These are phyloP conservation scores for Rhynchosporium secalis DNA, from an alignment of 2,329 filamentous ascomycete genomes.

Conservation along the genomic window DNA sequence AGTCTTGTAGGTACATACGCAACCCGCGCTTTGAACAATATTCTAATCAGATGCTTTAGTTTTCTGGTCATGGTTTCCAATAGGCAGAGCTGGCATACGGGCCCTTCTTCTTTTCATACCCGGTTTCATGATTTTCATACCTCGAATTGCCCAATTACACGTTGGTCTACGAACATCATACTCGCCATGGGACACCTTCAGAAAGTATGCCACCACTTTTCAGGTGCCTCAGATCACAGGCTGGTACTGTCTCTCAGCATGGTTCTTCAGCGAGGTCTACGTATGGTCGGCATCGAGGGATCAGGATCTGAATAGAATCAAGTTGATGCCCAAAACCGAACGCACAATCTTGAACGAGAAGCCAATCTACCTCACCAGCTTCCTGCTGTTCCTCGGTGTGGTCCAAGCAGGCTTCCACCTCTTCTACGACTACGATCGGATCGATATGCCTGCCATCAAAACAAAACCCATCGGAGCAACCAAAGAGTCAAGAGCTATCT, in stretches of 20 bases:
- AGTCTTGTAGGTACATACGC: slow-evolving; percentile 58
- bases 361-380: slow-evolving; percentile 74
- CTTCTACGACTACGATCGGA: slow-evolving; percentile 68
- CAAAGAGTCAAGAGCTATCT: slow-evolving; percentile 42
- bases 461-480: slow-evolving; percentile 35
- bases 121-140: slow-evolving; percentile 74
- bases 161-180: slow-evolving; percentile 70
- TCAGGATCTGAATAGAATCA: slow-evolving; percentile 71
- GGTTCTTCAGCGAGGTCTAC: slow-evolving; percentile 78
- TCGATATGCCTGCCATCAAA: slow-evolving; percentile 45
- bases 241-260: slow-evolving; percentile 77
- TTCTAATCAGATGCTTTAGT: slow-evolving; percentile 48
- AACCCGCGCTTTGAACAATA: slow-evolving; percentile 17
- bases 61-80: slow-evolving; percentile 83
- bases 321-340: slow-evolving; percentile 67
- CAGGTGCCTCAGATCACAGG: slow-evolving; percentile 68
- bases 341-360: slow-evolving; percentile 81
- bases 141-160: slow-evolving; percentile 83
- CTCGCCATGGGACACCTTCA: slow-evolving; percentile 66
- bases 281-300: slow-evolving; percentile 65
- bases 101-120: slow-evolving; percentile 74
- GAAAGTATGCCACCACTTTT: slow-evolving; percentile 52
- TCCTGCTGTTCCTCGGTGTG: slow-evolving; percentile 67
- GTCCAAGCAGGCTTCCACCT: slow-evolving; percentile 72
- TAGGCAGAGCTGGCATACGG: slow-evolving; percentile 74